phyloP scores from a whole-genome alignment of 2,329 filamentous ascomycete species.

The Exophiala calicioides region DNA sequence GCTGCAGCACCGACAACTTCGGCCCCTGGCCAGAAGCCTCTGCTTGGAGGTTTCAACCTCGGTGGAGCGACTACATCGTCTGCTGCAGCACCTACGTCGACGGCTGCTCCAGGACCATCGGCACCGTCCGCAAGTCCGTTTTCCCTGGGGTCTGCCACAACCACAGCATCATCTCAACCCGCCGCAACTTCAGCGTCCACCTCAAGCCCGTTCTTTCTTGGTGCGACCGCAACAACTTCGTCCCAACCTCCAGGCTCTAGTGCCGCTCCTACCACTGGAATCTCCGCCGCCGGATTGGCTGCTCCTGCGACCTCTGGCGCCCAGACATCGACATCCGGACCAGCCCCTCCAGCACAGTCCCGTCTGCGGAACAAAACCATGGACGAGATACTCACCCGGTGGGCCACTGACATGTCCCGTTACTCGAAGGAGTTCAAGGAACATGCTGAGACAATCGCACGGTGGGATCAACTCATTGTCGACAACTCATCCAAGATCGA shows the following conservation, averaged over 20 bases:
- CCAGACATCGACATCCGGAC: conserved; percentile 75
- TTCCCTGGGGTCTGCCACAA: conserved; percentile 32
- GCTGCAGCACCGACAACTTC: conserved; percentile 18
- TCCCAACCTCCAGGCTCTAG: conserved; percentile 14
- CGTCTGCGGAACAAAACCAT: conserved; percentile 97
- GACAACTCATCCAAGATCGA: conserved; percentile 95
- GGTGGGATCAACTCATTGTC: conserved; percentile 89
- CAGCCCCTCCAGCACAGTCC: conserved; percentile 75
- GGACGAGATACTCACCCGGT: conserved; percentile 96
- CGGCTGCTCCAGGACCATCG: conserved; percentile 36
- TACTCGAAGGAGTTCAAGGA: conserved; percentile 96
- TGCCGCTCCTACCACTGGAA: conserved; percentile 8
- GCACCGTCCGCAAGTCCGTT: conserved; percentile 27
- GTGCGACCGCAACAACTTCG: conserved; percentile 10
- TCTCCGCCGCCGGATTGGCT: conserved; percentile 17
- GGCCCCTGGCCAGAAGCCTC: conserved; percentile 26
- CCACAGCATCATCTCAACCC: conserved; percentile 32
- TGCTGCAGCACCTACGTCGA: conserved; percentile 30
- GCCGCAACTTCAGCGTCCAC: conserved; percentile 35
- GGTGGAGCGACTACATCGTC: conserved; percentile 31
- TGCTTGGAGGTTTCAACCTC: conserved; percentile 31
- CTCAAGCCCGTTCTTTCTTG: conserved; percentile 17
- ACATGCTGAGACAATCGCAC: conserved; percentile 81
- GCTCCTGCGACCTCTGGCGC: conserved; percentile 39
- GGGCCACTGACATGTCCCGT: conserved; percentile 91